Conservation (phyloP, 2,329 filamentous ascomycete species). For the Pseudogymnoascus sp. region DNA sequence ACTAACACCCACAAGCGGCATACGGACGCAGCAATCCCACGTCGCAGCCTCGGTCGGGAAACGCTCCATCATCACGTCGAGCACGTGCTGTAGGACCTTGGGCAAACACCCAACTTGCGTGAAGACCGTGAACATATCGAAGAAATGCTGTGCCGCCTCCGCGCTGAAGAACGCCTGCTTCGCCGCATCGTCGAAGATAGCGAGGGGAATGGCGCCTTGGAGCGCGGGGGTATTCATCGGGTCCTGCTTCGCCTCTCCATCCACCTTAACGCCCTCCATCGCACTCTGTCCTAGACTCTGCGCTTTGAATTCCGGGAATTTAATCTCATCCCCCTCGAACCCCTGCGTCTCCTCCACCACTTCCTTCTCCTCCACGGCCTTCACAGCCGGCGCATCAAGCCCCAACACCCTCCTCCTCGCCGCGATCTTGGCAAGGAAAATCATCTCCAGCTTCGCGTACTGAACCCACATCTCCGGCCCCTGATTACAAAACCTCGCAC, state of each 20-base stretch:
- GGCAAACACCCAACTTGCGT: slow-evolving; percentile 53
- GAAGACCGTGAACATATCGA: slow-evolving; percentile 69
- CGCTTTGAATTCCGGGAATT: slow-evolving; percentile 43
- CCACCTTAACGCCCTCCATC: slow-evolving; percentile 47
- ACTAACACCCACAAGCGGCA: slow-evolving; percentile 60
- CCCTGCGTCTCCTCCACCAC: slow-evolving; percentile 30
- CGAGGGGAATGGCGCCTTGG: slow-evolving; percentile 85
- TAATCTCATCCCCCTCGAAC: slow-evolving; percentile 41
- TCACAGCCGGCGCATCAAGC: slow-evolving; percentile 41
- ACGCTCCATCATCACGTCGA: slow-evolving; percentile 52
- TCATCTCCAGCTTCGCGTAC: slow-evolving; percentile 85
- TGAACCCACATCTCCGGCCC: slow-evolving; percentile 74
- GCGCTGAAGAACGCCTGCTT: slow-evolving; percentile 66
- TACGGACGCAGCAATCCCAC: slow-evolving; percentile 62
- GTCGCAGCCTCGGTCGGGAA: slow-evolving; percentile 56
- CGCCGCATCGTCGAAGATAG: slow-evolving; percentile 80
- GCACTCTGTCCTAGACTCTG: slow-evolving; percentile 38
- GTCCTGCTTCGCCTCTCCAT: slow-evolving; percentile 29
- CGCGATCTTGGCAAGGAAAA: slow-evolving; percentile 78
- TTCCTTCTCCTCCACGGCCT: slow-evolving; percentile 28
- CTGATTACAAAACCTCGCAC: slow-evolving; percentile 77
- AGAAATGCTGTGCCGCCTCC: slow-evolving; percentile 66
- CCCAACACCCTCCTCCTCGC: slow-evolving; percentile 62
- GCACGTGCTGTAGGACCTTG: slow-evolving; percentile 65
- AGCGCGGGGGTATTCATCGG: slow-evolving; percentile 63